phyloP scores from a whole-genome alignment of 2,329 filamentous ascomycete genomes.

The Arthrocladium fulminans region DNA sequence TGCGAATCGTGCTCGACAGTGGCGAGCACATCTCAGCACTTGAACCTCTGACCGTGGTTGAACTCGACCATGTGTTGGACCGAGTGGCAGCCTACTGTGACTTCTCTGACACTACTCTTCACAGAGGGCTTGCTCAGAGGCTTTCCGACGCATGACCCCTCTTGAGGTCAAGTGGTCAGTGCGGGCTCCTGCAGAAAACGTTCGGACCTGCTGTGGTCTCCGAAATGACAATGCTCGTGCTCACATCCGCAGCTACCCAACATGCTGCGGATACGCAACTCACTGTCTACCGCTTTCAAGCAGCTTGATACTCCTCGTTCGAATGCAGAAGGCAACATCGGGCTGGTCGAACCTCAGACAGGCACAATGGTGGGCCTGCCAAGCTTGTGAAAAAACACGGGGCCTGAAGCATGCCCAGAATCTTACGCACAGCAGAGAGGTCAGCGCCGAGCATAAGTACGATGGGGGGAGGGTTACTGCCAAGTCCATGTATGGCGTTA shows the following conservation, averaged over 20 bases:
- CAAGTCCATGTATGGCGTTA: conserved; percentile 71
- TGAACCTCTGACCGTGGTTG: conserved; percentile 63
- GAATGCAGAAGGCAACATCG: conserved; percentile 6
- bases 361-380: conserved; percentile 53
- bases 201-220: conserved; percentile 35
- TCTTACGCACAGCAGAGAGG: conserved; percentile 42
- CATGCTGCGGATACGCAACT: conserved; percentile 44
- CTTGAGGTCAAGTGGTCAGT: conserved; percentile 80
- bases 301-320: background rate
- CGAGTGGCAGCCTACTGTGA: conserved; percentile 57
- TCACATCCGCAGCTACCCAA: conserved; percentile 53
- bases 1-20: background rate
- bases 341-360: conserved; percentile 40
- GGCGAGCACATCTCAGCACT: no score
- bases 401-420: conserved; percentile 61
- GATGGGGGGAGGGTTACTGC: conserved; percentile 86
- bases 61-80: conserved; percentile 59
- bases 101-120: conserved; percentile 61
- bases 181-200: conserved; percentile 66
- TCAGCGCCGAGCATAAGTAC: conserved; percentile 67
- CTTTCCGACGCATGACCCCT: conserved; percentile 53
- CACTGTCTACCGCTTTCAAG: conserved; percentile 44
- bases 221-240: background rate
- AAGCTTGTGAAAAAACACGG: conserved; percentile 50
- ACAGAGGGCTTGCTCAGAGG: conserved; percentile 38